Evolutionary conservation across 176 grass and related monocot genomes (phyloP), one percentile per base, ranked within the genome.

Genomic region (Microstegium vimineum): DNA sequence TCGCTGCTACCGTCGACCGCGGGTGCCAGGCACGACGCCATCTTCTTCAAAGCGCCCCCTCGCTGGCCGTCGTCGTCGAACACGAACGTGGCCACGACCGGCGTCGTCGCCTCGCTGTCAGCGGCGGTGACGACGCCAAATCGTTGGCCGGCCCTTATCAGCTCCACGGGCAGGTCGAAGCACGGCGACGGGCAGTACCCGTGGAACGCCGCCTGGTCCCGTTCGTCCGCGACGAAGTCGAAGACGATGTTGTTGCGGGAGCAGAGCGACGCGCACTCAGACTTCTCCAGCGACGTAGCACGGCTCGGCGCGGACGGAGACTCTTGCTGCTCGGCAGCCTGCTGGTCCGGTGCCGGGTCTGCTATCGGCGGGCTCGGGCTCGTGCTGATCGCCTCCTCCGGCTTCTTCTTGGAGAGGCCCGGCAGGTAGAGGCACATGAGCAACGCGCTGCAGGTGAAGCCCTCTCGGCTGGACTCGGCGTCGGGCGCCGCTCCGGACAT

Each of bases 81-180:
- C 70, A 69, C 76, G 87, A 84, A 89, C 8, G 76, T 17, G 31
- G 76, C 63, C 70, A 70, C 81, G 76, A 34, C 87, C 13, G 76
- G 82, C 37, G 49, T 6, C 13, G 51, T 75, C 76, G 61, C 22
- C 4, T 69, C 69, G 61, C 26, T 7, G 8, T 14, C 68, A 4
- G 26, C 69, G 59, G 26, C 69, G 41, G 11, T 37, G n/a, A 3
- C 62, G 17, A 0, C 16, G 15, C 71, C 51, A 43, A 45, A 62
- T 10, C 76, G 82, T 26, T 84, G 25, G 38, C 38, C 69, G 70
- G 82, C 54, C 70, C 70, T 23, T 47, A 89, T 84, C 71, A 75
- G 62, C 76, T 85, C 87, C 76, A 62, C 76, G 12, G 87, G 87
- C 62, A 89, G 87, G 62, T 89, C 87, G 70, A 89, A 89, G 76